Percentiles rank a stretch among this genome's conserved stretches.
These are phyloP conservation scores for Penicillium waksmanii DNA, from an alignment of 495 filamentous ascomycete species.

Conservation along the genomic window DNA sequence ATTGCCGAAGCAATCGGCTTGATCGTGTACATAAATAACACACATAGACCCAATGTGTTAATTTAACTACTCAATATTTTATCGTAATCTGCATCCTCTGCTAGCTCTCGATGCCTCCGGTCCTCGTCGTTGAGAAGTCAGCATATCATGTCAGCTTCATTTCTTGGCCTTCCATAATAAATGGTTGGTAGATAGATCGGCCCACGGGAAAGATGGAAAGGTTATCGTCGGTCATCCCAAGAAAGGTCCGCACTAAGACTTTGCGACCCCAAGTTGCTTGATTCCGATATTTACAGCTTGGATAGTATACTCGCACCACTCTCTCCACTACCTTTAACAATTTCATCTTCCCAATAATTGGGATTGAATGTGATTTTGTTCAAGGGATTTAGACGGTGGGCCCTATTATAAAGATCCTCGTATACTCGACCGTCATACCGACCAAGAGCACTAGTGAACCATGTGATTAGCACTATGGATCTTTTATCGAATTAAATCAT, in stretches of 20 bases:
- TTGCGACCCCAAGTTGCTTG: background rate
- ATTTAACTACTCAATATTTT: background rate
- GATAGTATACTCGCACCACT: conserved; percentile 26
- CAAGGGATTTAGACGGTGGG: conserved; percentile 51
- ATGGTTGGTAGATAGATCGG: no score
- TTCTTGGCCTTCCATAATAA: background rate
- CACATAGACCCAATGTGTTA: conserved; percentile 2
- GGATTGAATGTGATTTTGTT: conserved; percentile 51
- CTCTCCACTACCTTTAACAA: conserved; percentile 44
- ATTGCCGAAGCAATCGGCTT: conserved; percentile 2
- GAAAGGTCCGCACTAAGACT: background rate
- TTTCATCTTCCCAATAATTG: conserved; percentile 53
- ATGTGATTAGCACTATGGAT: background rate
- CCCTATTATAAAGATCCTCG: conserved; percentile 51
- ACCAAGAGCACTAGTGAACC: conserved; percentile 40
- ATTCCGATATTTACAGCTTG: conserved; percentile 22
- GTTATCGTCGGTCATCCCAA: no score
- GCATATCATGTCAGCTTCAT: background rate
- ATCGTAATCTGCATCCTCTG: background rate
- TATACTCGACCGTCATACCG: conserved; percentile 53
- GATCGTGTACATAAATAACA: conserved; percentile 14
- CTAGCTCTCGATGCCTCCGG: background rate
- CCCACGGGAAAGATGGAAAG: no score
- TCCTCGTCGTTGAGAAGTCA: background rate
- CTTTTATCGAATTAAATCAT: background rate